Conservation (phyloP, 202 grass and related monocot genomes). For the Schoenoplectus tabernaemontani region DNA sequence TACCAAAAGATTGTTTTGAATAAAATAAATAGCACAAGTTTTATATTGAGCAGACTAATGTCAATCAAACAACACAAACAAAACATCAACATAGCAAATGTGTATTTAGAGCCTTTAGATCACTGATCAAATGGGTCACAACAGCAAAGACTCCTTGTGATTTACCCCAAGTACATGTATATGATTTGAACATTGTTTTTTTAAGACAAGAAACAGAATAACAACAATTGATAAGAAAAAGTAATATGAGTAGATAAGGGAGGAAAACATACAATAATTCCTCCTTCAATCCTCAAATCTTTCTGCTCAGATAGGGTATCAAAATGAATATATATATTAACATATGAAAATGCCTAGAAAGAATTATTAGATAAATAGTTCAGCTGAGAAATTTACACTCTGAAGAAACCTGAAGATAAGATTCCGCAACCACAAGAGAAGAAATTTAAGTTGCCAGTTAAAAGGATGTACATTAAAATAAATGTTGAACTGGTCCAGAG, state of each 20-base stretch:
- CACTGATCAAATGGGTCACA: neutral
- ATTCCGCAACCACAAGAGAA: conserved; percentile 36
- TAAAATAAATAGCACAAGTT: neutral
- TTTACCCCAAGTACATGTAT: neutral
- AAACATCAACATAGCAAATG: neutral
- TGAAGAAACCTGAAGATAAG: conserved; percentile 93
- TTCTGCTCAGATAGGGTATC: conserved; percentile 75
- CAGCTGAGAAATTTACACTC: conserved; percentile 48
- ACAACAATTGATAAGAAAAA: neutral
- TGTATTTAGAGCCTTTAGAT: neutral
- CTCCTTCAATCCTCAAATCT: conserved; percentile 83
- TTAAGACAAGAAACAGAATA: neutral
- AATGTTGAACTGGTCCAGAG: neutral
- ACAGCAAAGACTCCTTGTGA: neutral
- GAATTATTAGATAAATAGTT: neutral
- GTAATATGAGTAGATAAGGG: neutral
- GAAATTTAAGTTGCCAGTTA: neutral
- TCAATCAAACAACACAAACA: neutral
- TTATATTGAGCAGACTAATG: neutral
- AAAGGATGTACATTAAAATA: neutral
- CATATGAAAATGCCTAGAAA: neutral
- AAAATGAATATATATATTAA: neutral
- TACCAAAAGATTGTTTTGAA: neutral
- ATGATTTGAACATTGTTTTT: neutral
- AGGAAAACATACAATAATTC: conserved; percentile 69